Conservation (phyloP, 495 filamentous ascomycete genomes). For the Aspergillus cavernicola region DNA sequence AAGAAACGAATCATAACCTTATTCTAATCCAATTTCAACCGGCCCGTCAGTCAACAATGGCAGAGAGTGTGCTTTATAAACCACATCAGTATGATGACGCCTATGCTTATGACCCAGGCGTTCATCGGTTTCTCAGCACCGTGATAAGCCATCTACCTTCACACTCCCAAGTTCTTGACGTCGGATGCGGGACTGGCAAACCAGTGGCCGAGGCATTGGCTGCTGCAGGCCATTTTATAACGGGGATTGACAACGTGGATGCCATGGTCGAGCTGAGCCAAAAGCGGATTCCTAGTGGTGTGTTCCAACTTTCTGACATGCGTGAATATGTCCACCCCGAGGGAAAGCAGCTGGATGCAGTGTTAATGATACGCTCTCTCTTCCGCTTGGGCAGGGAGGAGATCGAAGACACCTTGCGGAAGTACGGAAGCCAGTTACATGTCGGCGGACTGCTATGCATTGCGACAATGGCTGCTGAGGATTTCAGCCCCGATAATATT, state of each 20-base stretch:
- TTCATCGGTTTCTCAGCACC: neutral
- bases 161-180: neutral
- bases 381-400: no score
- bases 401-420: no score
- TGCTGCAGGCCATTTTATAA: conserved; percentile 18
- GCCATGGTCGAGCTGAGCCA: neutral
- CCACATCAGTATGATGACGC: neutral
- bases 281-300: neutral
- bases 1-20: no score
- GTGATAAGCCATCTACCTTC: neutral
- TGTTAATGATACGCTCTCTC: no score
- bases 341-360: no score
- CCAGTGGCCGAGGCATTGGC: conserved; percentile 32
- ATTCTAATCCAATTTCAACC: no score
- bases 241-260: neutral
- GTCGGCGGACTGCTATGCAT: no score
- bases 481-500: no score
- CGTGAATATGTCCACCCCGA: neutral
- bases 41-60: no score
- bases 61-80: no score
- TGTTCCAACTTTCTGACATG: neutral
- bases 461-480: no score
- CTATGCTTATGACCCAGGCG: neutral
- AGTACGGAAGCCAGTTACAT: no score
- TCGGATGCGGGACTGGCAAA: conserved; percentile 10